phyloP scores from a whole-genome alignment of 108 stramenopile species.

The Cyclostephanos tholiformis region DNA sequence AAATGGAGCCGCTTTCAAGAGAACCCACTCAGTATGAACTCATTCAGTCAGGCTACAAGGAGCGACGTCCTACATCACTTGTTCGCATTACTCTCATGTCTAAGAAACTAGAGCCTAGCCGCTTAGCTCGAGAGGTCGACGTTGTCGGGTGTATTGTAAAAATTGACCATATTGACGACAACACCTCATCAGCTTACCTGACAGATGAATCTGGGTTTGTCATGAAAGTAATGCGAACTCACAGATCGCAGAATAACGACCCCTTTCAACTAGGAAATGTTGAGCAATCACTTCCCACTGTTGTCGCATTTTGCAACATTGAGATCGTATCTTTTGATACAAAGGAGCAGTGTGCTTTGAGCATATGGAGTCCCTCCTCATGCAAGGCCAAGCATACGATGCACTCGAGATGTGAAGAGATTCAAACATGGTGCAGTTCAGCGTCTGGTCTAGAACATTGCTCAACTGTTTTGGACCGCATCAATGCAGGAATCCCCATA shows the following conservation, averaged over 20 bases:
- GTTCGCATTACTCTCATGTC: conserved; percentile 56
- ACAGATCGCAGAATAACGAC: conserved; percentile 25
- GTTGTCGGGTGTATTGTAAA: conserved; percentile 48
- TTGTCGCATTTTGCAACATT: conserved; percentile 61
- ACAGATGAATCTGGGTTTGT: conserved; percentile 58
- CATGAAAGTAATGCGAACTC: conserved; percentile 35
- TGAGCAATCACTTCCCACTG: conserved; percentile 23
- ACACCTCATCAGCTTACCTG: conserved; percentile 36
- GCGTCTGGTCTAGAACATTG: conserved; percentile 18
- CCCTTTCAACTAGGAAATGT: conserved; percentile 26
- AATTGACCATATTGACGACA: conserved; percentile 12
- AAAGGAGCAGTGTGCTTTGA: conserved; percentile 65
- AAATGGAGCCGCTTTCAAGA: conserved; percentile 32
- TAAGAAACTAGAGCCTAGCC: conserved; percentile 23
- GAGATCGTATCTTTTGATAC: conserved; percentile 60
- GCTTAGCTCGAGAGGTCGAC: conserved; percentile 39
- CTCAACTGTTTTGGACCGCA: conserved; percentile 18
- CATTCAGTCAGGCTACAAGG: conserved; percentile 28
- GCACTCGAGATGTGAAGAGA: conserved; percentile 26
- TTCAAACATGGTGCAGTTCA: conserved; percentile 47
- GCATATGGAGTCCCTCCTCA: conserved; percentile 40
- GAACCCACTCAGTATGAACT: conserved; percentile 31
- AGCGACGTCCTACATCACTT: conserved; percentile 48
- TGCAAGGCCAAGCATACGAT: conserved; percentile 41
- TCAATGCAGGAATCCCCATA: conserved; percentile 48